Conservation (phyloP, 2,329 filamentous ascomycete genomes). For the Verticillium longisporum region DNA sequence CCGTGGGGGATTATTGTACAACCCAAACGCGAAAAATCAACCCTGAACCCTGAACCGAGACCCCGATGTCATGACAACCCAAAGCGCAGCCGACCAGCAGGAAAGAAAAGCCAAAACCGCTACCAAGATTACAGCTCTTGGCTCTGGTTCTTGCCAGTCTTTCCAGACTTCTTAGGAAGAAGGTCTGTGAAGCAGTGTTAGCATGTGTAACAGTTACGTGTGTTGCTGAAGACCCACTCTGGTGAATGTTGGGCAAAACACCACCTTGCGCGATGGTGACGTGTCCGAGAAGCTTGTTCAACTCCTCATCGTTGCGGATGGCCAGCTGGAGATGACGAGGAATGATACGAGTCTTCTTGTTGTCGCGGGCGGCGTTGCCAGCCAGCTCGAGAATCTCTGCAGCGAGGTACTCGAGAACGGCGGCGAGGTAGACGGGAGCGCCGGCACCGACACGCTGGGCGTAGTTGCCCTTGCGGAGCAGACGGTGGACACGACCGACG, state of each 20-base stretch:
- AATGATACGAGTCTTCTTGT: slow-evolving; percentile 99
- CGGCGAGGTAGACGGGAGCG: slow-evolving; percentile 94
- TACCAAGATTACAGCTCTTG: slow-evolving; percentile 74
- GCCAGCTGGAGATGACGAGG: slow-evolving; percentile 97
- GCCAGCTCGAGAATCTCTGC: slow-evolving; percentile 98
- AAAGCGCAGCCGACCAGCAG: slow-evolving; percentile 51
- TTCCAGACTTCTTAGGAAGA: slow-evolving; percentile 97
- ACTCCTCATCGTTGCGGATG: slow-evolving; percentile 98
- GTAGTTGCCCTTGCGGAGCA: slow-evolving; percentile 98
- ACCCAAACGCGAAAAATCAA: slow-evolving; percentile 48
- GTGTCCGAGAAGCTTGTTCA: slow-evolving; percentile 97
- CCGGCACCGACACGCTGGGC: slow-evolving; percentile 98
- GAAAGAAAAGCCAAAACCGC: slow-evolving; percentile 50
- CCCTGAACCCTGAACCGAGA: slow-evolving; percentile 73
- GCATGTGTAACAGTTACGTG: slow-evolving; percentile 13
- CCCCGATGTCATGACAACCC: slow-evolving; percentile 78
- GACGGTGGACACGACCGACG: slow-evolving; percentile 98
- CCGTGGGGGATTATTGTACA: slow-evolving; percentile 68
- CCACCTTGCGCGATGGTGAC: slow-evolving; percentile 95
- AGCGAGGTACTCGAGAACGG: slow-evolving; percentile 96
- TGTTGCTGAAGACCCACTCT: slow-evolving; percentile 61
- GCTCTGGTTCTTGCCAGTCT: slow-evolving; percentile 86
- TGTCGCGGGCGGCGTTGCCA: slow-evolving; percentile 96
- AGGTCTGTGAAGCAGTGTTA: slow-evolving; percentile 61
- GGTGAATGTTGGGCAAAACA: slow-evolving; percentile 95